Evolutionary conservation across 129 eudicot genomes (phyloP).

Genomic region (Sambucus nigra): DNA sequence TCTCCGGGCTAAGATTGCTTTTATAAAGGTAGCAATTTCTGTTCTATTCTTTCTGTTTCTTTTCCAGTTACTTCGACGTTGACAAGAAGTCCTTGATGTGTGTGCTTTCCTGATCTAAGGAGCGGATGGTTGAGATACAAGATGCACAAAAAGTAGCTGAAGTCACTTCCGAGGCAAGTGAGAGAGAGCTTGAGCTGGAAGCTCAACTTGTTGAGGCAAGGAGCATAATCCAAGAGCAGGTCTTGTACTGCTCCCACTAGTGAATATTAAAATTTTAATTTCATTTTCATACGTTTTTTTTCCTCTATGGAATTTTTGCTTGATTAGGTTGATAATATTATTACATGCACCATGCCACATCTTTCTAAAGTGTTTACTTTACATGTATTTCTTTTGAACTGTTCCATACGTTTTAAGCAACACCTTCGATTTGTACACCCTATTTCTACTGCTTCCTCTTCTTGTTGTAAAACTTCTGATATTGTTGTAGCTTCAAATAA

Average conservation of each 20-base stretch:
- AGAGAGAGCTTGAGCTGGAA: constrained; percentile 98
- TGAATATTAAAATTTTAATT: neutral
- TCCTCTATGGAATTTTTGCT: no score
- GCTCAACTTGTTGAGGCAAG: constrained; percentile 99
- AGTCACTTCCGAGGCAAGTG: constrained; percentile 92
- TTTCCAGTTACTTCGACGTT: neutral
- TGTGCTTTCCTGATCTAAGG: constrained; percentile 33
- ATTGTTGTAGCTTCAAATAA: no score
- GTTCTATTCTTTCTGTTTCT: neutral
- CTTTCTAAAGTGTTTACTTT: no score
- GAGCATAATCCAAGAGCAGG: constrained; percentile 99
- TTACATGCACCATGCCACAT: no score
- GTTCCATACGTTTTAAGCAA: no score
- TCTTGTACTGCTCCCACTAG: constrained; percentile 10
- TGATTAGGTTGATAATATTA: no score
- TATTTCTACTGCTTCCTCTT: no score
- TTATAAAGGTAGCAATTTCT: constrained; percentile 70
- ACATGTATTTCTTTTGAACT: no score
- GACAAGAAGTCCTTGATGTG: neutral
- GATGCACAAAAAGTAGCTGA: constrained; percentile 95
- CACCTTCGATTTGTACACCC: no score
- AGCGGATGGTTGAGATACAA: constrained; percentile 92
- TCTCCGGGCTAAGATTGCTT: constrained; percentile 79
- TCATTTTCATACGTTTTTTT: no score
- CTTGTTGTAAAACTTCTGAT: no score